Evolutionary conservation across 1,284 basidiomycete species (phyloP).

Genomic region (Thelephora terrestris): DNA sequence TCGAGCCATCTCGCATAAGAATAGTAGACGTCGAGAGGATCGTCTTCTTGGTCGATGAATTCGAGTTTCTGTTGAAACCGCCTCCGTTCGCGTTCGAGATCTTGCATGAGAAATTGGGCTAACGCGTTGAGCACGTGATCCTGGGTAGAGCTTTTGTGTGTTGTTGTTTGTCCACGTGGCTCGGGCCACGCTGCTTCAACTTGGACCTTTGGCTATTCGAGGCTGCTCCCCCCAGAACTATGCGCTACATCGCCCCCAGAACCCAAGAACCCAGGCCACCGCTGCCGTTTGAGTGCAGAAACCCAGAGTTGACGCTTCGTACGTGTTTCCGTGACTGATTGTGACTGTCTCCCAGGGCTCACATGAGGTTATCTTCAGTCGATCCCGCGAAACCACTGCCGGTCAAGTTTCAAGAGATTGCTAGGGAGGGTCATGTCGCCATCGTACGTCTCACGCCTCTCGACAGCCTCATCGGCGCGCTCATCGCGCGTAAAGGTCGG

Average conservation of each 20-base stretch:
- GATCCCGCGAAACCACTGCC: slow-evolving; percentile 24
- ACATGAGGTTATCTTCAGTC: slow-evolving; percentile 12
- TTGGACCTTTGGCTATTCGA: neutral
- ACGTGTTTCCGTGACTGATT: neutral
- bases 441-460: slow-evolving; percentile 32
- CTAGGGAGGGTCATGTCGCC: slow-evolving; percentile 55
- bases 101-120: no score
- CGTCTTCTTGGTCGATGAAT: slow-evolving; percentile 40
- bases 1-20: slow-evolving; percentile 64
- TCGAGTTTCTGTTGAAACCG: neutral
- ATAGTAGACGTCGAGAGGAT: slow-evolving; percentile 56
- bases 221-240: neutral
- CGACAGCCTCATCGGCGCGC: slow-evolving; percentile 7
- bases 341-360: neutral
- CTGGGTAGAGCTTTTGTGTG: no score
- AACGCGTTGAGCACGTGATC: no score
- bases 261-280: neutral
- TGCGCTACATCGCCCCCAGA: neutral
- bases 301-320: neutral
- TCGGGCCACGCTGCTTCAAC: no score
- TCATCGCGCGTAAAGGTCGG: slow-evolving; percentile 48
- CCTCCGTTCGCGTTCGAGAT: neutral
- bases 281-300: neutral
- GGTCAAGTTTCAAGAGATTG: slow-evolving; percentile 66
- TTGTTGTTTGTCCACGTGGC: no score